Base-by-base conservation (phyloP, 2,329 filamentous ascomycete species). In the Lachnellula occidentalis region DNA sequence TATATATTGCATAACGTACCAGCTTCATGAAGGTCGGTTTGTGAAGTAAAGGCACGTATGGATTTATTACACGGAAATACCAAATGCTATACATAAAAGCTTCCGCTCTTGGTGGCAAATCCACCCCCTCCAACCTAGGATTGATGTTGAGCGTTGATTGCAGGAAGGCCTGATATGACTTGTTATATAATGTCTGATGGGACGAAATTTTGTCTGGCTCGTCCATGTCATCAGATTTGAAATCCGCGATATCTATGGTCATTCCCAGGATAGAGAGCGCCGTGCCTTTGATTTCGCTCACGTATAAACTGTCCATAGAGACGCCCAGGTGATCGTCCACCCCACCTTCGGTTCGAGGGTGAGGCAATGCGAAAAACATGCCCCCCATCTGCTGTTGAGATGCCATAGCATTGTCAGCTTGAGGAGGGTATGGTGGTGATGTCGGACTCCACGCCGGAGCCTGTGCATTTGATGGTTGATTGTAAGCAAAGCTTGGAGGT, bases 201-300 rank as follows among this genome's bases (percentile, higher is more conserved):
- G 54, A 74, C 66, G 69, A 78, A 62, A 67, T 71, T 57, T 69
- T 72, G 17, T 65, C 58, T 55, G 71, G 81, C 73, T 88, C 85
- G 62, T 87, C 81, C 68, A 82, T 76, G 57, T 90, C 87, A 1
- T 78, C 75, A 1, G 80, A 82, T 46, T 85, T 79, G 64, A 89
- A 90, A 45, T 86, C 82, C 12, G 86, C 83, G 42, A 92, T 80
- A 69, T 95, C 87, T 64, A 94, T 87, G 45, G 88, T 86, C 62
- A 87, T 87, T 34, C 89, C 90, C 42, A 94, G 81, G 51, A 95
- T 82, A 1, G 87, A 85, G n/a, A 94, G 74, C 8, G 81, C 83
- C 0, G 87, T 91, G 46, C 88, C 88, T 64, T 86, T 85, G 66
- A 92, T 86, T 7, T 86, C 85, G 70, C 84, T 89, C 37, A 91